Evolutionary conservation across 75 land plant genomes (phyloP).

Genomic region (Isoetes taiwanensis): DNA sequence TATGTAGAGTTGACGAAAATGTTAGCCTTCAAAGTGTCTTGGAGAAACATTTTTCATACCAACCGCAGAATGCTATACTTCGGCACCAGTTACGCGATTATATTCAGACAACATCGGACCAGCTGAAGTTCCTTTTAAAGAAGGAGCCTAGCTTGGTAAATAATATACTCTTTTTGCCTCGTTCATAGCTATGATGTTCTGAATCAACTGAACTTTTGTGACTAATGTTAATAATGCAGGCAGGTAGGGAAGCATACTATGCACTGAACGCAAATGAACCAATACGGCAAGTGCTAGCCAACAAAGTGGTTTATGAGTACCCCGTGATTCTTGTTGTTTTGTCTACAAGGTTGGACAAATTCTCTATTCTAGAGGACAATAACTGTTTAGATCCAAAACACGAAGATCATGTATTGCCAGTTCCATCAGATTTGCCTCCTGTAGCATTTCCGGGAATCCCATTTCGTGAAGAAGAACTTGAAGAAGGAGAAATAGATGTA

Average conservation of each 20-base stretch:
- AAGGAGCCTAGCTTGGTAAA: slow-evolving; percentile 18
- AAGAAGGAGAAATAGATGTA: slow-evolving; percentile 41
- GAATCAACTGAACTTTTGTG: slow-evolving; percentile 17
- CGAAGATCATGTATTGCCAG: background rate
- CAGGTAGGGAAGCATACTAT: slow-evolving; percentile 28
- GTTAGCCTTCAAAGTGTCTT: slow-evolving; percentile 27
- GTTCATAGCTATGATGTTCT: slow-evolving; percentile 23
- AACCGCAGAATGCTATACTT: slow-evolving; percentile 26
- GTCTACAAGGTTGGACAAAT: slow-evolving; percentile 29
- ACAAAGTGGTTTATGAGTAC: slow-evolving; percentile 46
- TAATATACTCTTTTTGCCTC: background rate
- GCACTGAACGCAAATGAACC: slow-evolving; percentile 47
- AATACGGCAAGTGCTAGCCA: slow-evolving; percentile 37
- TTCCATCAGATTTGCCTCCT: background rate
- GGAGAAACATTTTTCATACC: slow-evolving; percentile 43
- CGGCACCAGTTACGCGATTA: slow-evolving; percentile 29
- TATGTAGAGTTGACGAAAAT: slow-evolving; percentile 59
- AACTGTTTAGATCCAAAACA: background rate
- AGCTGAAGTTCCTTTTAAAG: slow-evolving; percentile 15
- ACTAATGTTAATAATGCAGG: slow-evolving; percentile 28
- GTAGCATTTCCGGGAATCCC: slow-evolving; percentile 26
- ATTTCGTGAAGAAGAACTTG: slow-evolving; percentile 61
- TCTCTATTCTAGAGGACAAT: slow-evolving; percentile 32
- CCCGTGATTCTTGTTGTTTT: slow-evolving; percentile 62
- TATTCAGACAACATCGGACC: slow-evolving; percentile 19